A percentile compares a stretch with the other conserved stretches of the same genome.
These are phyloP conservation scores for Albatrellus ellisii DNA, from an alignment of 768 basidiomycete species.

Conservation along the genomic window DNA sequence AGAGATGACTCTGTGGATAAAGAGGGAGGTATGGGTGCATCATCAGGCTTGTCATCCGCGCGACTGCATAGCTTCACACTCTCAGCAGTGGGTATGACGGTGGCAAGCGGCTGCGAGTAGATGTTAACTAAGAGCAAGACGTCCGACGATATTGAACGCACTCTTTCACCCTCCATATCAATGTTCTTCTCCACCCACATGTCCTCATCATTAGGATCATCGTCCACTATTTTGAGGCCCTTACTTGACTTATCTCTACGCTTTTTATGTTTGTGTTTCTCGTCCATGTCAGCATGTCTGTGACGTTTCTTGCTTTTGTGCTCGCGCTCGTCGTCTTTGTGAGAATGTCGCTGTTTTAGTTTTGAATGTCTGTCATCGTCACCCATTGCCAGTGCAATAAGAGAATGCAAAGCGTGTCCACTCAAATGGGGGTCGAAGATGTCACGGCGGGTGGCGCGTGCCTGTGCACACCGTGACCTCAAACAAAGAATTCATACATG, in stretches of 20 bases:
- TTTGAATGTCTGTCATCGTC: slow-evolving; percentile 17
- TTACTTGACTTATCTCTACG: slow-evolving; percentile 20
- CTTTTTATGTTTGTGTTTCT: slow-evolving; percentile 23
- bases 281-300: slow-evolving; percentile 31
- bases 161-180: slow-evolving; percentile 62
- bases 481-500: no score
- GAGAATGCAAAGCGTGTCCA: no score
- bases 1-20: slow-evolving; percentile 34
- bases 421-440: no score
- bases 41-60: slow-evolving; percentile 31
- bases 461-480: no score
- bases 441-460: no score
- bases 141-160: slow-evolving; percentile 33
- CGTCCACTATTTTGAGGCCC: slow-evolving; percentile 41
- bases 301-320: slow-evolving; percentile 42
- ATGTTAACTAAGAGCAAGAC: slow-evolving; percentile 6
- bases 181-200: slow-evolving; percentile 88
- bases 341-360: slow-evolving; percentile 18
- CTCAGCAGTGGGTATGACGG: slow-evolving; percentile 67
- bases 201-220: slow-evolving; percentile 60
- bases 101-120: slow-evolving; percentile 37
- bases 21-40: slow-evolving; percentile 33
- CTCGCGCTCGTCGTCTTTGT: slow-evolving; percentile 28
- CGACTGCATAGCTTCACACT: slow-evolving; percentile 58
- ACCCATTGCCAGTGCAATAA: no score